Evolutionary conservation across 1,284 basidiomycete species (phyloP), one percentile per base, ranked within the genome.

Genomic region (Hymenochaete sp.): DNA sequence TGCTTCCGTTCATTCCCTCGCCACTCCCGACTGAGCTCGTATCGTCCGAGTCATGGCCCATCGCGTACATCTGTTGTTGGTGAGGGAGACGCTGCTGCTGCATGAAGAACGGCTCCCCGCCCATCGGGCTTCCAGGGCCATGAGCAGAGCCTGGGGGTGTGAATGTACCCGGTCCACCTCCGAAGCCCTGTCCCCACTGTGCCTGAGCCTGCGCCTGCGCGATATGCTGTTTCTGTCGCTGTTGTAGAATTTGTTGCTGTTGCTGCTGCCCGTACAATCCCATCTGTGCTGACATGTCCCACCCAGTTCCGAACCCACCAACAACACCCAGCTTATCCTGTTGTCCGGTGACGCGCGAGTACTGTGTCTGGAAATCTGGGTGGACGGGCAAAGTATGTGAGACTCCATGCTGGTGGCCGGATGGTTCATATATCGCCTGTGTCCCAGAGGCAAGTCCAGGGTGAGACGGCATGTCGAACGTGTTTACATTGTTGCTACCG

Each of bases 11-110:
- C 24, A 39, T 48, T 10, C 46, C 46, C 11, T 49, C 48, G 14
- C 24, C 48, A 25, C 44, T 45, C 18, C 68, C 59, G 29, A 71
- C 60, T 25, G 67, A 67, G 11, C 65, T 67, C 1, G 59, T 49
- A 47, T 73, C 71, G 45, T 72, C 70, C 11, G 59, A 58, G 51
- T 70, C 67, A 25, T 63, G 55, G 42, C 64, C 58, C n/a, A n/a
- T 35, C 33, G 57, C 59, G 51, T 57, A 61, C 47, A 57, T 48
- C 27, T 45, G 44, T 14, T 38, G 37, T 7, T 18, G 14, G 13
- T 13, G 11, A 11, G 21, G 16, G 49, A 52, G 46, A 32, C 49
- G 43, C 45, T 53, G 51, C 38, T 51, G 32, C 44, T 57, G 55
- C 43, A 52, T 49, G 57, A 57, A 53, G 50, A 56, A 54, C 53